These are phyloP conservation scores for Moniliophthora roreri DNA, from an alignment of 1,284 basidiomycete species.

Conservation along the genomic window DNA sequence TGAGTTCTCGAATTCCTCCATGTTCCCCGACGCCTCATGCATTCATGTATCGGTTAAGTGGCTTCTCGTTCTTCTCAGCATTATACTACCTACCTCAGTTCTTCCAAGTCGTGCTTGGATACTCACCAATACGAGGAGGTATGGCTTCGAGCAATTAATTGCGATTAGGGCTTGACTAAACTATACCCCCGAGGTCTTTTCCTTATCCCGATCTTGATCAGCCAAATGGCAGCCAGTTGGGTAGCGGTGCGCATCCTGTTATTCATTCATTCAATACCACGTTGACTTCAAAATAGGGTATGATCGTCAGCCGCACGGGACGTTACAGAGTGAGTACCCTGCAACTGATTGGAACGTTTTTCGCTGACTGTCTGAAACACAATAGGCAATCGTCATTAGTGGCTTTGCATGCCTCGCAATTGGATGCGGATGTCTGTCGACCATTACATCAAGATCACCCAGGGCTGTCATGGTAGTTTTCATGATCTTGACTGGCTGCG, in stretches of 20 bases:
- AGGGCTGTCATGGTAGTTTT: constrained; percentile 60
- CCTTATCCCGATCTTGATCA: constrained; percentile 63
- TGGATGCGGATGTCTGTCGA: constrained; percentile 68
- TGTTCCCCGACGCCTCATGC: not conserved
- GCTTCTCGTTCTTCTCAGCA: constrained; percentile 60
- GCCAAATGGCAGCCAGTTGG: constrained; percentile 60
- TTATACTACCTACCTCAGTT: constrained; percentile 73
- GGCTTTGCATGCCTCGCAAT: constrained; percentile 75
- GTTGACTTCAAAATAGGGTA: constrained; percentile 42
- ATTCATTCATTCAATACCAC: not conserved
- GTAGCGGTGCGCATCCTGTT: constrained; percentile 39
- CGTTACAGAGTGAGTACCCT: constrained; percentile 56
- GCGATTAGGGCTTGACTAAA: not conserved
- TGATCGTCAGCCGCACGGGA: constrained; percentile 65
- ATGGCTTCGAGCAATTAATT: not conserved
- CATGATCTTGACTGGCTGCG: constrained; percentile 68
- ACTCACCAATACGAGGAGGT: constrained; percentile 51
- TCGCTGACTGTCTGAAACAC: no score
- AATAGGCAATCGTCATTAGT: constrained; percentile 55
- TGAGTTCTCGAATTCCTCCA: constrained; percentile 24
- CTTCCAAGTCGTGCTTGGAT: constrained; percentile 71
- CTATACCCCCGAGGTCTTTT: constrained; percentile 46
- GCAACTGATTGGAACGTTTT: no score
- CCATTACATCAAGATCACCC: constrained; percentile 47
- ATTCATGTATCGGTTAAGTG: constrained; percentile 28